phyloP scores from a whole-genome alignment of 192 early-diverging fungal genomes.

The Coemansia aciculifera region DNA sequence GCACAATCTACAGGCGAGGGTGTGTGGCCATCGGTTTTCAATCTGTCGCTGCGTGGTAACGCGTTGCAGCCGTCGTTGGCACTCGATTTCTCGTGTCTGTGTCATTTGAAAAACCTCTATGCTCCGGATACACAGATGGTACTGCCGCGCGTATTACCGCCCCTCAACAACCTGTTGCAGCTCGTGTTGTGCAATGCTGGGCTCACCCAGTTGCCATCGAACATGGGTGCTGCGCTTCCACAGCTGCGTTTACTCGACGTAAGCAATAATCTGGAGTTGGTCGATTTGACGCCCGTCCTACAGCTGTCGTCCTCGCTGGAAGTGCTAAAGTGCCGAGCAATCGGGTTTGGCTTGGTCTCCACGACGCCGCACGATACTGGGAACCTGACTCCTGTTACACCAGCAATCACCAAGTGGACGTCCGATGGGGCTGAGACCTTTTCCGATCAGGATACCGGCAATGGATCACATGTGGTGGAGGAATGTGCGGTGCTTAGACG shows the following conservation, averaged over 20 bases:
- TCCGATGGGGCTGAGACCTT: slow-evolving; percentile 18
- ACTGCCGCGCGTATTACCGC: slow-evolving; percentile 40
- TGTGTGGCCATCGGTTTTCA: slow-evolving; percentile 40
- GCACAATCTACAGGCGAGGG: background rate
- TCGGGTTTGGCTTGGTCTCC: slow-evolving; percentile 27
- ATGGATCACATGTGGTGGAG: background rate
- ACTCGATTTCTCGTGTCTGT: slow-evolving; percentile 37
- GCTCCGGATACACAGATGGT: slow-evolving; percentile 40
- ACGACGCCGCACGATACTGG: background rate
- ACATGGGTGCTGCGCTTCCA: slow-evolving; percentile 43
- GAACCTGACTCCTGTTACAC: slow-evolving; percentile 7
- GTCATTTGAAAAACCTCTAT: slow-evolving; percentile 48
- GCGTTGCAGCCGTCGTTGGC: slow-evolving; percentile 32
- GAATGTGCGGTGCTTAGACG: slow-evolving; percentile 17
- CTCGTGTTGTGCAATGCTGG: slow-evolving; percentile 45
- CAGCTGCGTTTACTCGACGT: slow-evolving; percentile 44
- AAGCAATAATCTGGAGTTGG: slow-evolving; percentile 45
- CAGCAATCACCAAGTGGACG: background rate
- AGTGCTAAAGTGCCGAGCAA: slow-evolving; percentile 40
- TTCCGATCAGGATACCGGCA: slow-evolving; percentile 2
- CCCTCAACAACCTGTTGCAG: slow-evolving; percentile 32
- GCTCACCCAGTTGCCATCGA: slow-evolving; percentile 30
- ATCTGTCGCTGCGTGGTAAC: slow-evolving; percentile 50
- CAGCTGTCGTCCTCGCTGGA: slow-evolving; percentile 42
- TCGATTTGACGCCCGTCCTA: slow-evolving; percentile 35